Base-by-base conservation (phyloP, 2,329 filamentous ascomycete species). In the Amylocarpus encephaloides region DNA sequence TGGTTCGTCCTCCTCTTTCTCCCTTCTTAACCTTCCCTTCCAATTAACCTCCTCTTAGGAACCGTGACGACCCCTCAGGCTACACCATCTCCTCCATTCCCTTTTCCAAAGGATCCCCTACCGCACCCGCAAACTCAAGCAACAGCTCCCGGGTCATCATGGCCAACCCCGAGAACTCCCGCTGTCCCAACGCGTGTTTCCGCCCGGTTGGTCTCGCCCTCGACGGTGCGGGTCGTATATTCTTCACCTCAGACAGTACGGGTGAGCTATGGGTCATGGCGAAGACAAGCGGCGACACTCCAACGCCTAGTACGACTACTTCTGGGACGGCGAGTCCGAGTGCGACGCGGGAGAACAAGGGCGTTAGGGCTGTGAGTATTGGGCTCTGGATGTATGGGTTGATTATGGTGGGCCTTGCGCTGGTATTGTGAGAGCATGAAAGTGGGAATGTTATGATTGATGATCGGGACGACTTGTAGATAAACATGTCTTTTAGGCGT, bases 221-320 rank as follows among this genome's bases (percentile, higher is more conserved):
- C 56, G 76, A 79, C 52, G 15, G 2, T 0, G 46, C 53, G 16
- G 51, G 48, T 10, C 35, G 56, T 22, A n/a, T 57, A 5, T 61
- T 53, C 30, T 54, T 59, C 44, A 57, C 44, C 19, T 54, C 48
- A 34, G 59, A 59, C 49, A 43, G 42, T 5, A 56, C 54, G 15
- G 48, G 48, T 10, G 56, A 58, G 47, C 46, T 58, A 46, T 58
- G 44, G 96, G 70, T 97, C 96, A 70, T 97, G 35, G 49, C 13
- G 15, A 50, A 46, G 29, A 50, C 34, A 12, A 29, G 48, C 10
- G 35, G 12, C 10, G 29, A 19, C 9, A 40, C 48, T 9, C 7
- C 39, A 18, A 41, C 29, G 9, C 10, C 39, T n/a, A 43, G 29
- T 12, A 26, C 15, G 18, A 36, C 11, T 29, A 13, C 22, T 19